A percentile compares a stretch with the other conserved stretches of the same genome.
Conservation (phyloP, 1,284 basidiomycete genomes). For the Ustilago crameri region DNA sequence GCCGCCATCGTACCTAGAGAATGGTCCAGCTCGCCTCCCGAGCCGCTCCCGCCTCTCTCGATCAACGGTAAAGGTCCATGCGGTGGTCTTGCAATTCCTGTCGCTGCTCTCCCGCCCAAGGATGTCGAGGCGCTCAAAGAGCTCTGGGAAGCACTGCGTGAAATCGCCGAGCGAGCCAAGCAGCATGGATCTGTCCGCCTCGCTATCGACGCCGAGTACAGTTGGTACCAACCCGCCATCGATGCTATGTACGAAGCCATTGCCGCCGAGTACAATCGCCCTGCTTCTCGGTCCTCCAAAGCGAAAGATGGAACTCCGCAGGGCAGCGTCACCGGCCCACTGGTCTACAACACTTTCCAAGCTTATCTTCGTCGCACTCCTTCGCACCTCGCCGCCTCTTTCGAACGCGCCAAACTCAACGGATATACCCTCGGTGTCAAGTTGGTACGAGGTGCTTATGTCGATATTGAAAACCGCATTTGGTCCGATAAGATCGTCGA, state of each 20-base stretch:
- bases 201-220: constrained; percentile 61
- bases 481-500: constrained; percentile 62
- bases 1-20: constrained; percentile 58
- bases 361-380: constrained; percentile 73
- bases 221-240: constrained; percentile 63
- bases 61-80: constrained; percentile 52
- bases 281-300: constrained; percentile 7
- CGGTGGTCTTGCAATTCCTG: constrained; percentile 54
- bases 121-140: constrained; percentile 54
- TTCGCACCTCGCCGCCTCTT: constrained; percentile 75
- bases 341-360: constrained; percentile 63
- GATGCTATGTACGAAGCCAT: constrained; percentile 62
- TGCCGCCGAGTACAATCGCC: constrained; percentile 57
- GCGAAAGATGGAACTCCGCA: constrained; percentile 6
- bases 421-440: constrained; percentile 89
- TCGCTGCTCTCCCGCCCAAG: constrained; percentile 44
- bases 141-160: constrained; percentile 54
- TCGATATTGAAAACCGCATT: constrained; percentile 76
- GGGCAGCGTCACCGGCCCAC: constrained; percentile 46
- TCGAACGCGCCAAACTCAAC: constrained; percentile 77
- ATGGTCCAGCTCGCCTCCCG: constrained; percentile 56
- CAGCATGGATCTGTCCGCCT: constrained; percentile 55
- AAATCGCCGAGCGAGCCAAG: constrained; percentile 45
- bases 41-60: constrained; percentile 46
- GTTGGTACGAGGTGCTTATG: constrained; percentile 93